Conservation (phyloP, 2,329 filamentous ascomycete species). For the Cladosporium cucumerinum region DNA sequence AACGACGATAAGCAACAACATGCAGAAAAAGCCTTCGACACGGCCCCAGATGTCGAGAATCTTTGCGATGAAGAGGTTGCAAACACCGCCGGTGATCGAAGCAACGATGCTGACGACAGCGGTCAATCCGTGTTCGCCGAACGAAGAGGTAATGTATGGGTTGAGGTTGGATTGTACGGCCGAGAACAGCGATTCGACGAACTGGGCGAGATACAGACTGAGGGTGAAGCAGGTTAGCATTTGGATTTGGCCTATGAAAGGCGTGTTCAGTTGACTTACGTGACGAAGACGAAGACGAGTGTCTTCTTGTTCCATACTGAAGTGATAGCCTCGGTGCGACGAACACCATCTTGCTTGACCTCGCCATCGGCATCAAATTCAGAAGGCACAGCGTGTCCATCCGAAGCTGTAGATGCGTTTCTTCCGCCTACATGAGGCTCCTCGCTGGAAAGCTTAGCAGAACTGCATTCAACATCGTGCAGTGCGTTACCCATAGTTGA, state of each 20-base stretch:
- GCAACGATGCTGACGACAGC: slow-evolving; percentile 38
- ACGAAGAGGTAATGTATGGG: slow-evolving; percentile 41
- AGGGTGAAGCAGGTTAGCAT: background rate
- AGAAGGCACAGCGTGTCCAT: background rate
- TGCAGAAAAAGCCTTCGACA: slow-evolving; percentile 59
- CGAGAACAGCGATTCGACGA: slow-evolving; percentile 49
- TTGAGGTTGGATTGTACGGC: slow-evolving; percentile 40
- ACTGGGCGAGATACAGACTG: slow-evolving; percentile 48
- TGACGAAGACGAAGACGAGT: slow-evolving; percentile 13
- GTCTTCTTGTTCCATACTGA: slow-evolving; percentile 21
- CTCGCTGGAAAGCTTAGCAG: background rate
- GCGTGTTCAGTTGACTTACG: background rate
- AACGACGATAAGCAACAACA: slow-evolving; percentile 49
- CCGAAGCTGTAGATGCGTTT: background rate
- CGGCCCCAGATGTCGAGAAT: slow-evolving; percentile 66
- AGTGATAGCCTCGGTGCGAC: slow-evolving; percentile 20
- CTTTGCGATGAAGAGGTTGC: slow-evolving; percentile 58
- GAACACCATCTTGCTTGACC: slow-evolving; percentile 19
- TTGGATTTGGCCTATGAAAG: background rate
- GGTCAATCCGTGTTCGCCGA: slow-evolving; percentile 35
- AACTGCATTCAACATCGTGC: background rate
- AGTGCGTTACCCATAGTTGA: background rate
- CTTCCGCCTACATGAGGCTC: background rate
- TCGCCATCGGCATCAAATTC: slow-evolving; percentile 10
- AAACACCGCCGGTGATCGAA: slow-evolving; percentile 36